Conservation (phyloP, 2,329 filamentous ascomycete genomes). For the Verticillium albo-atrum region DNA sequence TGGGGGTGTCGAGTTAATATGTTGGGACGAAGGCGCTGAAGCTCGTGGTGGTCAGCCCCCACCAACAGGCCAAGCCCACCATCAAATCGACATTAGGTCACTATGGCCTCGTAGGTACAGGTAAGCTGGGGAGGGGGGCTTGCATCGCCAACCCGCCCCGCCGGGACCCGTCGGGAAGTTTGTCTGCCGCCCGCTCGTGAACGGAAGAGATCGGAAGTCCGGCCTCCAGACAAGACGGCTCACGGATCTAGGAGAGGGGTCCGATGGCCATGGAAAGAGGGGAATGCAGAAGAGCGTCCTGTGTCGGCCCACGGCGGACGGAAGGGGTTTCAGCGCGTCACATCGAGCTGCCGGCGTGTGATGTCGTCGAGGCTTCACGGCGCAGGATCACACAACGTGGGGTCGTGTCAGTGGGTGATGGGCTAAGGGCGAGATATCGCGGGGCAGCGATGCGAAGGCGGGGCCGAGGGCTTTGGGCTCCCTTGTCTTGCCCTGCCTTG, state of each 20-base stretch:
- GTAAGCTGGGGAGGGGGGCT: not conserved
- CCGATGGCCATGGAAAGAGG: not conserved
- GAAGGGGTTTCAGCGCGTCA: not conserved
- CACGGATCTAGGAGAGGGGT: not conserved
- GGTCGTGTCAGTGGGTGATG: conserved; percentile 4
- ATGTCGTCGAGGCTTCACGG: not conserved
- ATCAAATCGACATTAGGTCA: not conserved
- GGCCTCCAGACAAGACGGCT: not conserved
- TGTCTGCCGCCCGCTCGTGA: not conserved
- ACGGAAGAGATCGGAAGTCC: conserved; percentile 1
- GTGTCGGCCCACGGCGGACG: not conserved
- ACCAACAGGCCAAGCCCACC: not conserved
- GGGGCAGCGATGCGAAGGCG: not conserved
- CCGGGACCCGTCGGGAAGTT: not conserved
- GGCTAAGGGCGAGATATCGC: not conserved
- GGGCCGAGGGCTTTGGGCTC: not conserved
- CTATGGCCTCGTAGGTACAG: not conserved
- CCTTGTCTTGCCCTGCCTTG: not conserved
- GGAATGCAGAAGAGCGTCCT: not conserved
- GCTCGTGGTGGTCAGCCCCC: not conserved
- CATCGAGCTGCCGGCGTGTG: not conserved
- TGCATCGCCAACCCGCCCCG: not conserved
- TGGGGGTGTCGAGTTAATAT: not conserved
- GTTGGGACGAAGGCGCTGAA: not conserved
- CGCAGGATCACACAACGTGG: conserved; percentile 6